These are phyloP conservation scores for Metschnikowia amazonensis DNA, from an alignment of 805 yeast species.

Conservation along the genomic window DNA sequence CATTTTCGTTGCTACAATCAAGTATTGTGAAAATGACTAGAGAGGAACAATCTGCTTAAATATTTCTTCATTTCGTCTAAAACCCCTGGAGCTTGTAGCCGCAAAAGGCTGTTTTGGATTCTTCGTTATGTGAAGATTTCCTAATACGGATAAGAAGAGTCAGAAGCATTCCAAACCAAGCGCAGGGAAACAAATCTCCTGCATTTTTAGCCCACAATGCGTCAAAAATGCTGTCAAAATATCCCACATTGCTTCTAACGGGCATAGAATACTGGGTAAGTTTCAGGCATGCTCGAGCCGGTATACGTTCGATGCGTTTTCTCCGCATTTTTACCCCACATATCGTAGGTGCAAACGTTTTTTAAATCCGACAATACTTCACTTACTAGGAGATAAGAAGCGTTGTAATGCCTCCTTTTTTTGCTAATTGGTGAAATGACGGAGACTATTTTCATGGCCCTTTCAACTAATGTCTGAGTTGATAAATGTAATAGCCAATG, in stretches of 20 bases:
- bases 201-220: background rate
- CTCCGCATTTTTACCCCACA: background rate
- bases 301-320: background rate
- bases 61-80: background rate
- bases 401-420: too few species aligned
- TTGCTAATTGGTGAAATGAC: too few species aligned
- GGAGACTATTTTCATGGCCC: background rate
- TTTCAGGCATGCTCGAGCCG: background rate
- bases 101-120: background rate
- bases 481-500: too few species aligned
- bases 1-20: background rate
- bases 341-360: background rate
- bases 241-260: background rate
- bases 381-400: background rate
- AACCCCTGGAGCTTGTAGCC: background rate
- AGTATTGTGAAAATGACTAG: background rate
- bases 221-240: background rate
- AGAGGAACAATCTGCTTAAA: background rate
- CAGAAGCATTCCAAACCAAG: background rate
- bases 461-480: background rate
- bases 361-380: background rate
- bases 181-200: background rate
- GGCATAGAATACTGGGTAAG: background rate
- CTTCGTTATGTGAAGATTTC: background rate
- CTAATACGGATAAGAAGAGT: background rate